Percentiles rank a stretch among this genome's conserved stretches.
phyloP scores from a whole-genome alignment of 257 asterid genomes.

The Parsonsia alboflavescens region DNA sequence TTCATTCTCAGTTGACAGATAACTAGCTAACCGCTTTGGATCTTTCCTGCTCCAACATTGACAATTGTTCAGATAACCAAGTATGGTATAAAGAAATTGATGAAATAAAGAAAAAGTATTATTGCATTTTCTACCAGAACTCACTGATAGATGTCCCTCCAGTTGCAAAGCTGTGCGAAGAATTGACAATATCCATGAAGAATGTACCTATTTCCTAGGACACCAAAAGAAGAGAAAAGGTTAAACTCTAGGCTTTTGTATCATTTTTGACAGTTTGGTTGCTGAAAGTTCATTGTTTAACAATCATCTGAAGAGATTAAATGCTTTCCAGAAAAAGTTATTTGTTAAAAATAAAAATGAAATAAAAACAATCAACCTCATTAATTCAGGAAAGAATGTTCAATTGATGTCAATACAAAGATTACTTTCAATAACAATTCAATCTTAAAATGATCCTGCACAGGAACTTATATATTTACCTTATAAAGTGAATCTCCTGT shows the following conservation, averaged over 20 bases:
- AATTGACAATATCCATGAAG: conserved; percentile 76
- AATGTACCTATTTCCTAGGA: conserved; percentile 68
- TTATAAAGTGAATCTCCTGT: conserved; percentile 80
- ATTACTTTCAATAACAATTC: not conserved
- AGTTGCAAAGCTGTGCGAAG: conserved; percentile 87
- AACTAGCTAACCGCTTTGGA: conserved; percentile 67
- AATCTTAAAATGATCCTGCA: not conserved
- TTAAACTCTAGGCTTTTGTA: not conserved
- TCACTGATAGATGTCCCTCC: conserved; percentile 87
- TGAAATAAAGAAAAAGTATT: not conserved
- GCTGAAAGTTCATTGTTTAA: not conserved
- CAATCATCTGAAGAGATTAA: not conserved
- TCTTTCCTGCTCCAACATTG: conserved; percentile 43
- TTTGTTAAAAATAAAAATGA: not conserved
- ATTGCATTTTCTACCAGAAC: conserved; percentile 48
- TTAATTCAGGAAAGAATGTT: not conserved
- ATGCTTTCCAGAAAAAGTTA: not conserved
- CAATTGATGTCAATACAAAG: not conserved
- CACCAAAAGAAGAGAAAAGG: conserved; percentile 10
- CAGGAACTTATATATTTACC: conserved; percentile 29
- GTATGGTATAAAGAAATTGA: not conserved
- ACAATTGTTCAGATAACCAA: not conserved
- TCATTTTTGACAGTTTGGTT: not conserved
- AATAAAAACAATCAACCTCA: not conserved
- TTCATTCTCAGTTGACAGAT: conserved; percentile 59